These are phyloP conservation scores for Coemansia guatemalensis DNA, from an alignment of 192 early-diverging fungal genomes.

Conservation along the genomic window DNA sequence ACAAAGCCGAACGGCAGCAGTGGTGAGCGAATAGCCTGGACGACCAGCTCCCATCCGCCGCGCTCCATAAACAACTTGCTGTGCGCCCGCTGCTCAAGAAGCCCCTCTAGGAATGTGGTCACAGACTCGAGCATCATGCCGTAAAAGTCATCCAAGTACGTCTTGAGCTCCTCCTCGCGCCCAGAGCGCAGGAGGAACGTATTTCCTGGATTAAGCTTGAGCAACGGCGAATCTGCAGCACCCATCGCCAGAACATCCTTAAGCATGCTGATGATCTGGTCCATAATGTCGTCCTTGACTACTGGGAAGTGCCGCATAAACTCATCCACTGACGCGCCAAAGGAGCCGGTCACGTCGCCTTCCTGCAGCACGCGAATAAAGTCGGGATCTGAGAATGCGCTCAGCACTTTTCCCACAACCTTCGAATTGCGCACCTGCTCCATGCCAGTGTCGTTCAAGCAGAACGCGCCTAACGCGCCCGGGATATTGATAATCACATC, in stretches of 20 bases:
- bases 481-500: slow-evolving; percentile 82
- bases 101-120: slow-evolving; percentile 51
- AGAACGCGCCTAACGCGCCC: slow-evolving; percentile 94
- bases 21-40: slow-evolving; percentile 44
- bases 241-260: slow-evolving; percentile 66
- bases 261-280: slow-evolving; percentile 68
- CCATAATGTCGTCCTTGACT: slow-evolving; percentile 73
- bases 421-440: slow-evolving; percentile 75
- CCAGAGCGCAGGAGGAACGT: slow-evolving; percentile 41
- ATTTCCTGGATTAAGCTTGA: slow-evolving; percentile 37
- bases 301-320: slow-evolving; percentile 93
- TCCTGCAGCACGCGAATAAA: slow-evolving; percentile 78
- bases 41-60: slow-evolving; percentile 49
- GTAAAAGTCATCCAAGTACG: slow-evolving; percentile 58
- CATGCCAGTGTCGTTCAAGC: slow-evolving; percentile 84
- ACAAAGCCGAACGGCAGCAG: slow-evolving; percentile 52
- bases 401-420: slow-evolving; percentile 72
- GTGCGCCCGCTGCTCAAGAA: slow-evolving; percentile 50
- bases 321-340: slow-evolving; percentile 91
- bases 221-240: slow-evolving; percentile 32
- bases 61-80: slow-evolving; percentile 45
- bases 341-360: slow-evolving; percentile 75
- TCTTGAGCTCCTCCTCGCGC: slow-evolving; percentile 50
- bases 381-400: slow-evolving; percentile 72
- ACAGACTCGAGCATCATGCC: slow-evolving; percentile 56